Percentiles rank a stretch among this genome's conserved stretches.
These are phyloP conservation scores for Craterostigma plantagineum DNA, from an alignment of 257 asterid species.

Conservation along the genomic window DNA sequence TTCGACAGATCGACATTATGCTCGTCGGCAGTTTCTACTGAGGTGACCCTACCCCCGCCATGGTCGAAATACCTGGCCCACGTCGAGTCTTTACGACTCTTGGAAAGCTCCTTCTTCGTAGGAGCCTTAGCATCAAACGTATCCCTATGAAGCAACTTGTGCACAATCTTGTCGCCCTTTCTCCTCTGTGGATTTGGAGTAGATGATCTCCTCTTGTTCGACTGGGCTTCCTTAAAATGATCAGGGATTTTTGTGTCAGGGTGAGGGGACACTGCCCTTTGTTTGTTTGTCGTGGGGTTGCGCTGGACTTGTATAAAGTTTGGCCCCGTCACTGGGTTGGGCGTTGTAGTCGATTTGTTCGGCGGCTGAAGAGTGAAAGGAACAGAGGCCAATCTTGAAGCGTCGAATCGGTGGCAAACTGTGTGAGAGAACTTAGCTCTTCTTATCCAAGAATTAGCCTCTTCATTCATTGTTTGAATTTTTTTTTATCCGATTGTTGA, in stretches of 20 bases:
- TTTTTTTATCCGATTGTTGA: no score
- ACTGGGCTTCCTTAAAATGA: constrained; percentile 62
- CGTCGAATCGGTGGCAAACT: constrained; percentile 59
- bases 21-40: constrained; percentile 35
- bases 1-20: constrained; percentile 35
- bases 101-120: constrained; percentile 25
- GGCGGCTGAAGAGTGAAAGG: constrained; percentile 18
- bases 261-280: constrained; percentile 54
- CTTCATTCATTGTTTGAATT: constrained; percentile 52
- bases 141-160: constrained; percentile 20
- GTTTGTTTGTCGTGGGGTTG: constrained; percentile 28
- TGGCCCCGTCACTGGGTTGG: no score
- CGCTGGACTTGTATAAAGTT: constrained; percentile 24
- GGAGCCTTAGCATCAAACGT: constrained; percentile 13
- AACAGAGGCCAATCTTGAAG: constrained; percentile 35
- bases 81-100: constrained; percentile 29
- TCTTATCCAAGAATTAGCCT: constrained; percentile 73
- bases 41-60: constrained; percentile 51
- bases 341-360: constrained; percentile 8
- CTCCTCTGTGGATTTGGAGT: constrained; percentile 41
- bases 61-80: constrained; percentile 60
- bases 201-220: constrained; percentile 38
- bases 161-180: constrained; percentile 20
- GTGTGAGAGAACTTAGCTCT: constrained; percentile 76
- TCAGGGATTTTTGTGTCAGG: constrained; percentile 49